Evolutionary conservation across 306 rosid genomes (phyloP).

Genomic region (Medicago arabica): DNA sequence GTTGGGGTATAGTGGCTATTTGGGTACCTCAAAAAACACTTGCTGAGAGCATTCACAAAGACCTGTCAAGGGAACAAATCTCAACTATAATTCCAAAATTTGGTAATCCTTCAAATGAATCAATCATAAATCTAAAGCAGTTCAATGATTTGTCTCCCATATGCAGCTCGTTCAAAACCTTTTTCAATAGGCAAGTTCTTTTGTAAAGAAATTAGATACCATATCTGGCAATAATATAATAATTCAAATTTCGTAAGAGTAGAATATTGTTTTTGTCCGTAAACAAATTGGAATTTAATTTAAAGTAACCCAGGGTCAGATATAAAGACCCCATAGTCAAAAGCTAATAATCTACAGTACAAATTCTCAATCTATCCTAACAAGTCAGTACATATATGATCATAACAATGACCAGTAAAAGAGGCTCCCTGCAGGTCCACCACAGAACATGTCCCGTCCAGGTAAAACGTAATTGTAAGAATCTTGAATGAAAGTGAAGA

Average conservation of each 20-base stretch:
- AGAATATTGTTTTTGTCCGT: background rate
- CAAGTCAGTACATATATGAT: conserved; percentile 48
- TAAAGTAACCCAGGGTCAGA: conserved; percentile 40
- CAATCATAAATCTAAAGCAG: background rate
- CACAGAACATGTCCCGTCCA: conserved; percentile 22
- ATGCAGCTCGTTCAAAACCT: background rate
- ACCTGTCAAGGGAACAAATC: background rate
- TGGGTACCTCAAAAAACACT: background rate
- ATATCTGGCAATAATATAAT: conserved; percentile 5
- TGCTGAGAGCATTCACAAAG: background rate
- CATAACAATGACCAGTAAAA: conserved; percentile 37
- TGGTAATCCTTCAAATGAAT: background rate
- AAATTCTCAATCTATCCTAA: conserved; percentile 48
- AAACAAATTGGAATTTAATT: conserved; percentile 42
- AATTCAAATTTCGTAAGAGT: background rate
- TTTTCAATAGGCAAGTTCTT: background rate
- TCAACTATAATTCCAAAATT: background rate
- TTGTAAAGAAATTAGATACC: background rate
- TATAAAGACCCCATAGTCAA: conserved; percentile 9
- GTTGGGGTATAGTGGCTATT: background rate
- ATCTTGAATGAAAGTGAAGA: conserved; percentile 35
- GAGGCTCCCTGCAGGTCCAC: conserved; percentile 27
- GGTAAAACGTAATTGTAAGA: conserved; percentile 26
- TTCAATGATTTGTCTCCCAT: background rate
- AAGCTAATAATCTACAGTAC: conserved; percentile 33